Evolutionary conservation across 2,329 filamentous ascomycete genomes (phyloP).

Genomic region (Alternaria angustiovoidea): DNA sequence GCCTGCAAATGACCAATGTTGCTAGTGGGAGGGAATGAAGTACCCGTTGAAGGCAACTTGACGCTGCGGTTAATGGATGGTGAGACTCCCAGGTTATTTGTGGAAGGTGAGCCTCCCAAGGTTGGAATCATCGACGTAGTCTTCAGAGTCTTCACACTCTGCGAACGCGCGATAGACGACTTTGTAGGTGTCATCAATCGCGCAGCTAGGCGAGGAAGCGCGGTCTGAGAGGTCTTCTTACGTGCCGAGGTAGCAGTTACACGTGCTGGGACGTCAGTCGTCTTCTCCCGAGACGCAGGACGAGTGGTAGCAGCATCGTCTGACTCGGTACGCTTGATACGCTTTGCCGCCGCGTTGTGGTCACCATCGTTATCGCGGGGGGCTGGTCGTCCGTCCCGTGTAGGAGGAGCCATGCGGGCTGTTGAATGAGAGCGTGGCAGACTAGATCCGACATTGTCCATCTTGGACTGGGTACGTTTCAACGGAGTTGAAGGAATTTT

Average conservation of each 20-base stretch:
- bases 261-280: conserved; percentile 18
- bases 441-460: conserved; percentile 63
- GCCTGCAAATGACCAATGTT: conserved; percentile 34
- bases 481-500: conserved; percentile 54
- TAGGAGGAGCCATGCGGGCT: conserved; percentile 36
- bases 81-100: conserved; percentile 58
- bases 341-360: conserved; percentile 66
- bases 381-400: conserved; percentile 34
- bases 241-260: conserved; percentile 35
- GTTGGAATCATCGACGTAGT: conserved; percentile 63
- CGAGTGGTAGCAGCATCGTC: conserved; percentile 75
- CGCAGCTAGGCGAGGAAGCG: conserved; percentile 58
- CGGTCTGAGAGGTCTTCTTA: conserved; percentile 45
- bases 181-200: conserved; percentile 79
- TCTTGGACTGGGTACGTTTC: conserved; percentile 65
- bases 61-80: conserved; percentile 59
- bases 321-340: conserved; percentile 70
- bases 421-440: conserved; percentile 50
- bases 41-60: conserved; percentile 61
- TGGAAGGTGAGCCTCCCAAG: conserved; percentile 60
- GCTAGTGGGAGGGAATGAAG: conserved; percentile 50
- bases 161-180: conserved; percentile 70
- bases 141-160: conserved; percentile 60
- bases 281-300: conserved; percentile 59
- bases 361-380: conserved; percentile 42